Base-by-base conservation (phyloP, 2,329 filamentous ascomycete species). In the Ophiostoma angusticollis region DNA sequence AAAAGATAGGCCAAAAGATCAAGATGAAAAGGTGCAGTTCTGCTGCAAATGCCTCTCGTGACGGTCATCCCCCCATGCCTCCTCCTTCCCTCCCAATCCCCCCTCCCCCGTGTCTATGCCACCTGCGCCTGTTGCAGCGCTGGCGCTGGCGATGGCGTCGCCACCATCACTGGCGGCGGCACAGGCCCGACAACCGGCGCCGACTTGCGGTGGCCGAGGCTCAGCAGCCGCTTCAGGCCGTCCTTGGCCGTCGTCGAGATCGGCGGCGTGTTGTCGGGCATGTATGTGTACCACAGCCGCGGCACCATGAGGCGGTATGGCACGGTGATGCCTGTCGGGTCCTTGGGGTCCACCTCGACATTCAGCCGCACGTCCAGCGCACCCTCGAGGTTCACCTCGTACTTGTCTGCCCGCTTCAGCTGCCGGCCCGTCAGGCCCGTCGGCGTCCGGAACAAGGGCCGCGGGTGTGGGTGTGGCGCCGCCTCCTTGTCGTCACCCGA, bases 221-320 rank as follows among this genome's bases (percentile, higher is more conserved):
- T 69, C 17, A 70, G 47, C 27, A 68, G 49, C 42, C 62, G 58
- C 55, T 64, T 66, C 39, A 70, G n/a, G 23, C 31, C 24, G 23
- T 19, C 14, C 24, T 25, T 31, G 48, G 42, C 24, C n/a, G 8
- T 21, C 40, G 4, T 45, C 45, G 14, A 47, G 48, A 6, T 44
- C 34, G 17, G 58, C 55, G n/a, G 62, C 58, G 5, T 63, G 60
- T 37, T n/a, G n/a, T 62, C 61, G 2, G 54, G 54, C 13, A 60
- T 55, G 44, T 72, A 68, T 37, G 72, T 67, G 41, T 78, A 78
- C 58, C 68, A 70, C 37, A 98, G 63, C 38, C 77, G 75, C 9
- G 93, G 91, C 5, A 98, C 79, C 2, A 96, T 69, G 5, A 98
- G 62, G 28, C 85, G 70, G 57, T 98, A 98, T 8, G 86, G 84